Evolutionary conservation across 2,329 filamentous ascomycete genomes (phyloP), one percentile per base, ranked within the genome.

Genomic region (Trichophaea hybrida): DNA sequence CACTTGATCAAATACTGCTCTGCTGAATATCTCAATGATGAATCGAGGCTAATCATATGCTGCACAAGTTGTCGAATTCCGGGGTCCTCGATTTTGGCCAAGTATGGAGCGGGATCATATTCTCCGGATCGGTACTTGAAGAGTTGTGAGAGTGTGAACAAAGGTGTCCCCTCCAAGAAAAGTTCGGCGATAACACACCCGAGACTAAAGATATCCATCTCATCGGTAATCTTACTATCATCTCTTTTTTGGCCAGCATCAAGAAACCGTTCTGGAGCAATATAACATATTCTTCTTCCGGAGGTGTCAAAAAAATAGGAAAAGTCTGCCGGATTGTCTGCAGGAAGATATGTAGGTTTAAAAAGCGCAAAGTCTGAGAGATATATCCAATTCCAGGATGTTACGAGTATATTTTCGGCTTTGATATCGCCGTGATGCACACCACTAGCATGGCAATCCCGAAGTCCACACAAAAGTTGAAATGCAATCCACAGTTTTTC

Each of bases 401-500:
- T 98, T 55, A 98, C 91, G 52, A 98, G 76, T 38, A 94, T 82
- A 69, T 98, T 98, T 73, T 98, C 91, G 1, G 91, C 93, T 76
- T 98, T 98, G 75, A 98, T 97, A 70, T 98, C 94, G 60, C 93
- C 94, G 71, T 98, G 93, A 71, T 90, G 97, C 55, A 98, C 78
- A 68, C 94, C 87, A 51, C 85, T 80, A 33, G 85, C 78, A 72
- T 98, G 93, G 68, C 88, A 96, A 72, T 98, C 94, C 59, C 90
- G 83, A 60, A 98, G 76, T 2, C 88, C 90, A 72, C 89, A 96
- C 8, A 98, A 79, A 2, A 98, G 79, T 74, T 98, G 93, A 69
- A 95, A 98, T 0, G 91, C 87, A 55, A 98, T 80, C 93, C 93
- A 98, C 75, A 94, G 96, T 78, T 96, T 97, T 73, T 98, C 93